Base-by-base conservation (phyloP, 106 monocot species). In the Apostasia ramifera region DNA sequence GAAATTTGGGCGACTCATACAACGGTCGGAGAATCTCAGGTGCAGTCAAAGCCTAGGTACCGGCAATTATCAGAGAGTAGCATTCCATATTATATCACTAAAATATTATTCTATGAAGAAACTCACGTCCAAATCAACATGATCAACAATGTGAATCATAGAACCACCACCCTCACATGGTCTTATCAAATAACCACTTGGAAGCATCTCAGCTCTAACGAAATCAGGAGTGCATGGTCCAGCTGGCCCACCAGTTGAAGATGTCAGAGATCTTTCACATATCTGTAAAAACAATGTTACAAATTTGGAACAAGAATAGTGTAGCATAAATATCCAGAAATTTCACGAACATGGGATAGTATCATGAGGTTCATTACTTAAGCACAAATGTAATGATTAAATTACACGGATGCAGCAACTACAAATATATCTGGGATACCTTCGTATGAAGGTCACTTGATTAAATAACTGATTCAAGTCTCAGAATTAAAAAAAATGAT, bases 91-190 rank as follows among this genome's bases (percentile, higher is more conserved):
- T 15, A 52, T n/a, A 37, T 6, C 2, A 39, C 15, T 15, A 61
- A 41, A 9, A 55, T 13, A 44, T 26, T 11, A 49, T 6, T 13
- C 48, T 42, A 57, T 1, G 3, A 42, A 12, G 40, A 66, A 43
- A 76, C 86, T 84, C 66, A 98, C 97, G 77, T 98, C 87, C 73
- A 92, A 81, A 66, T 98, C 89, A 14, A 98, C 68, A 76, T 98
- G 97, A 83, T 98, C 97, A 14, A 98, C 97, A 73, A 98, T 98
- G 70, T 93, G 87, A 71, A 98, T 98, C 89, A 98, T 98, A 10
- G 97, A 92, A 13, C 97, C 97, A 71, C 88, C 88, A 67, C 97
- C 97, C 66, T 98, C 97, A 52, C 97, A 98, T n/a, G 92, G 92
- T 45, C 92, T 78, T 56, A 98, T 93, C 51, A 98, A 76, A 85